Conservation (phyloP, 23 red algal genomes). For the Gracilaria domingensis region DNA sequence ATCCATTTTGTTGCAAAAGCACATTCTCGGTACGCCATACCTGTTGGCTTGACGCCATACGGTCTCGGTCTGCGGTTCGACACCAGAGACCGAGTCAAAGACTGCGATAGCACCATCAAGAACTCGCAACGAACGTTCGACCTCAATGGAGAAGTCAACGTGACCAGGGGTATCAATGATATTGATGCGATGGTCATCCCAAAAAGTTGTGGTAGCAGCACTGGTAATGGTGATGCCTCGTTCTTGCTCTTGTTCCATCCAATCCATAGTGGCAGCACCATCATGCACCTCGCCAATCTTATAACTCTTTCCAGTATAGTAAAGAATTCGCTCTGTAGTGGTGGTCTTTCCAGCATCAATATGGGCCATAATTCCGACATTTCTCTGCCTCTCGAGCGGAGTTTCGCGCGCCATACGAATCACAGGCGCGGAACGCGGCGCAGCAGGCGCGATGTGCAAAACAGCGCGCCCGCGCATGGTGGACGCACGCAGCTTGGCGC, state of each 20-base stretch:
- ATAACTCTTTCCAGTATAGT: constrained; percentile 97
- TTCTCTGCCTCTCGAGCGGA: constrained; percentile 65
- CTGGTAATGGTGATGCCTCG: constrained; percentile 98
- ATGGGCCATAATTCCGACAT: constrained; percentile 89
- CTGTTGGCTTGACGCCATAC: constrained; percentile 98
- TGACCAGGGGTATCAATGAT: constrained; percentile 99
- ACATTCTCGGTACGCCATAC: constrained; percentile 98
- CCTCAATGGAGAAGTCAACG: constrained; percentile 99
- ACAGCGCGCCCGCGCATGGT: constrained; percentile 27
- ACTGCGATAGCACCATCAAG: constrained; percentile 97
- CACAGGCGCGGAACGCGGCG: constrained; percentile 1
- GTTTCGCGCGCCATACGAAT: constrained; percentile 65
- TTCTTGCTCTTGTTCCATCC: constrained; percentile 99
- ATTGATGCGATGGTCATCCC: constrained; percentile 95
- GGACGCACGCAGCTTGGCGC: neutral
- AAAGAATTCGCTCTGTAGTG: constrained; percentile 98
- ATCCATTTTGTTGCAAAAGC: constrained; percentile 99
- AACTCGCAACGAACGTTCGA: constrained; percentile 96
- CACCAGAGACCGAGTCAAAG: constrained; percentile 96
- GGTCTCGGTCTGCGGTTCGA: constrained; percentile 99
- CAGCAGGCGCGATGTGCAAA: neutral
- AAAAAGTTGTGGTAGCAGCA: constrained; percentile 95
- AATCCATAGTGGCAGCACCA: constrained; percentile 99
- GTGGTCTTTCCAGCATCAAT: constrained; percentile 99
- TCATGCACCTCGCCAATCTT: constrained; percentile 99